Percentiles rank a stretch among this genome's conserved stretches.
Conservation (phyloP, 2,329 filamentous ascomycete genomes). For the Botryotinia narcissicola region DNA sequence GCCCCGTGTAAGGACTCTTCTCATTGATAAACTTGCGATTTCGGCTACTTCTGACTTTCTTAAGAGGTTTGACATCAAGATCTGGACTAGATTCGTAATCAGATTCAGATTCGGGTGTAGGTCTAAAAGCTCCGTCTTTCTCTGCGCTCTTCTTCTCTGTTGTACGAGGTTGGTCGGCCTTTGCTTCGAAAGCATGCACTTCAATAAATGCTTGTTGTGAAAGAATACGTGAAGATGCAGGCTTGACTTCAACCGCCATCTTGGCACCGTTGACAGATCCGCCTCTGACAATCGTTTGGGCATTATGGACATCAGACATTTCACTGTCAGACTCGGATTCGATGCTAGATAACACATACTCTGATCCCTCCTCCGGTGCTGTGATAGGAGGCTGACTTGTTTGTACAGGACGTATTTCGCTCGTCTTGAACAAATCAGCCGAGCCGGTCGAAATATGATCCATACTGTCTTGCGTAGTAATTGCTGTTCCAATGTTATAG, state of each 20-base stretch:
- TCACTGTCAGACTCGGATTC: conserved; percentile 15
- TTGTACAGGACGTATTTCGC: not conserved
- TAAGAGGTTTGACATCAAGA: not conserved
- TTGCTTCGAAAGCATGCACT: not conserved
- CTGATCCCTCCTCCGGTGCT: conserved; percentile 7
- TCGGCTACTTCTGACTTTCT: conserved; percentile 19
- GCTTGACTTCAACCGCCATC: conserved; percentile 8
- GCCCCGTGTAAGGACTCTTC: conserved; percentile 23
- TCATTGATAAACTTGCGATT: conserved; percentile 21
- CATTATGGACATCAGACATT: not conserved
- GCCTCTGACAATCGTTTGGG: not conserved
- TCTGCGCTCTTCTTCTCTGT: conserved; percentile 28
- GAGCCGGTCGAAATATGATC: not conserved
- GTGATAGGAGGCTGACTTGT: not conserved
- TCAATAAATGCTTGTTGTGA: not conserved
- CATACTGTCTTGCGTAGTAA: conserved; percentile 19
- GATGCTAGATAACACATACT: conserved; percentile 15
- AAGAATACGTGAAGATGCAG: not conserved
- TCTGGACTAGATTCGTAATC: conserved; percentile 25
- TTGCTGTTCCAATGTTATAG: conserved; percentile 16
- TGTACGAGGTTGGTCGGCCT: not conserved
- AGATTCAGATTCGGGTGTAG: conserved; percentile 23
- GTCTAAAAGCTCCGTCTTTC: conserved; percentile 29
- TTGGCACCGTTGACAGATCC: conserved; percentile 4
- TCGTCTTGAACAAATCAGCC: conserved; percentile 7